A percentile compares a stretch with the other conserved stretches of the same genome.
phyloP scores from a whole-genome alignment of 2,329 filamentous ascomycete species.

The Aureobasidium sp. region DNA sequence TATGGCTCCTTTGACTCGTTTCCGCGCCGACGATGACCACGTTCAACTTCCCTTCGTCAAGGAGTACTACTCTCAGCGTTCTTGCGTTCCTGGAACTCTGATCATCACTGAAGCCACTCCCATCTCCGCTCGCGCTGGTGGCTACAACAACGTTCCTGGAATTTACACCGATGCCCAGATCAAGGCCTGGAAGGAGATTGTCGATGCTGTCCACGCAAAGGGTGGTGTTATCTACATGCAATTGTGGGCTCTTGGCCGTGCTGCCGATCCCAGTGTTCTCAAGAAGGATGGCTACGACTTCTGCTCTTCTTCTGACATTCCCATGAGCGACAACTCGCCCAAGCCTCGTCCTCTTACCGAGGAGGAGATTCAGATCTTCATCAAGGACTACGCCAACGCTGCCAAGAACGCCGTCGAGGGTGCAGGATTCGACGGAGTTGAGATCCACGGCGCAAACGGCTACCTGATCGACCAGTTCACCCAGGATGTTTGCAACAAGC shows the following conservation, averaged over 20 bases:
- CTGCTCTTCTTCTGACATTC: slow-evolving; percentile 28
- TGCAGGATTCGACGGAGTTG: slow-evolving; percentile 49
- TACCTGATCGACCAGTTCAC: slow-evolving; percentile 42
- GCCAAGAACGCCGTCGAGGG: slow-evolving; percentile 39
- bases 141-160: slow-evolving; percentile 49
- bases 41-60: slow-evolving; percentile 29
- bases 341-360: slow-evolving; percentile 31
- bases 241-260: slow-evolving; percentile 55
- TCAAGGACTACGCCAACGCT: slow-evolving; percentile 35
- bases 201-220: slow-evolving; percentile 56
- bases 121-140: slow-evolving; percentile 42
- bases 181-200: slow-evolving; percentile 53
- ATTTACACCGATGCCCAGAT: slow-evolving; percentile 53
- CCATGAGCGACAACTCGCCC: slow-evolving; percentile 30
- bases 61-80: slow-evolving; percentile 19
- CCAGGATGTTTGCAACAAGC: slow-evolving; percentile 49
- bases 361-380: slow-evolving; percentile 32
- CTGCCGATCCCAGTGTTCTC: slow-evolving; percentile 36
- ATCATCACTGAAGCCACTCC: slow-evolving; percentile 54
- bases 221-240: slow-evolving; percentile 56
- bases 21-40: slow-evolving; percentile 42
- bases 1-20: slow-evolving; percentile 52
- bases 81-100: slow-evolving; percentile 44
- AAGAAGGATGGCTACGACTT: slow-evolving; percentile 27
- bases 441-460: not conserved